A percentile compares a stretch with the other conserved stretches of the same genome.
These are phyloP conservation scores for Cordyceps sp. DNA, from an alignment of 2,329 filamentous ascomycete genomes.

Conservation along the genomic window DNA sequence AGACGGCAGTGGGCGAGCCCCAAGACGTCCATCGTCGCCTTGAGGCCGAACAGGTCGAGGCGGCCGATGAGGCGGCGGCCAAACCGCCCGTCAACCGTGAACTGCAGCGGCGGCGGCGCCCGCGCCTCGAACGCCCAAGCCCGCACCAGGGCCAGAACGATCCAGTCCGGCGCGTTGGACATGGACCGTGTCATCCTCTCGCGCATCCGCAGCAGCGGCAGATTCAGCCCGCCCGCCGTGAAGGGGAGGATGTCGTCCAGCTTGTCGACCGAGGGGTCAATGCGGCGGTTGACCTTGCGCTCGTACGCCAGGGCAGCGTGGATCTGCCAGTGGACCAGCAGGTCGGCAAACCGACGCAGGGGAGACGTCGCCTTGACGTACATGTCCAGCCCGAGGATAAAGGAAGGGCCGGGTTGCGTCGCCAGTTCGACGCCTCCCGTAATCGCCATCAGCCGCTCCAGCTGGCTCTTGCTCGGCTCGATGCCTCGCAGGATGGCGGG, in stretches of 20 bases:
- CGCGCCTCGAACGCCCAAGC: constrained; percentile 38
- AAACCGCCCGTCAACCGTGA: constrained; percentile 25
- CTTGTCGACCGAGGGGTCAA: constrained; percentile 12
- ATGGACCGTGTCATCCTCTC: constrained; percentile 32
- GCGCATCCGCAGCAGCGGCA: constrained; percentile 34
- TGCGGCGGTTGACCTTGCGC: constrained; percentile 12
- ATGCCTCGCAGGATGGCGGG: constrained; percentile 14
- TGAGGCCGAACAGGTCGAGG: constrained; percentile 33
- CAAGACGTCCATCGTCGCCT: constrained; percentile 22
- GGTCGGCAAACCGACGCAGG: constrained; percentile 45
- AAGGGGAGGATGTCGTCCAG: constrained; percentile 28
- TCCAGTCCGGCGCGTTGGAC: constrained; percentile 31
- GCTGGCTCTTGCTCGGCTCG: constrained; percentile 15
- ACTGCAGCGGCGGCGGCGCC: constrained; percentile 29
- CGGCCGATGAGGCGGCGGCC: constrained; percentile 19
- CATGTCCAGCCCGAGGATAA: constrained; percentile 39
- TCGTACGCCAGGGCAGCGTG: constrained; percentile 37
- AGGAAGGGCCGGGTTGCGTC: constrained; percentile 35
- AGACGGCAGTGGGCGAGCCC: constrained; percentile 20
- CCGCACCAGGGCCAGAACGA: constrained; percentile 41
- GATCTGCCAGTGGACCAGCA: constrained; percentile 51
- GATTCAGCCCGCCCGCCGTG: constrained; percentile 19
- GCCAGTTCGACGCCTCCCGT: constrained; percentile 35
- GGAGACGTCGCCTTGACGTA: constrained; percentile 50
- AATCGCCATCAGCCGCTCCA: constrained; percentile 11